Evolutionary conservation across 192 early-diverging fungal species (phyloP).

Genomic region (Coemansia sp.): DNA sequence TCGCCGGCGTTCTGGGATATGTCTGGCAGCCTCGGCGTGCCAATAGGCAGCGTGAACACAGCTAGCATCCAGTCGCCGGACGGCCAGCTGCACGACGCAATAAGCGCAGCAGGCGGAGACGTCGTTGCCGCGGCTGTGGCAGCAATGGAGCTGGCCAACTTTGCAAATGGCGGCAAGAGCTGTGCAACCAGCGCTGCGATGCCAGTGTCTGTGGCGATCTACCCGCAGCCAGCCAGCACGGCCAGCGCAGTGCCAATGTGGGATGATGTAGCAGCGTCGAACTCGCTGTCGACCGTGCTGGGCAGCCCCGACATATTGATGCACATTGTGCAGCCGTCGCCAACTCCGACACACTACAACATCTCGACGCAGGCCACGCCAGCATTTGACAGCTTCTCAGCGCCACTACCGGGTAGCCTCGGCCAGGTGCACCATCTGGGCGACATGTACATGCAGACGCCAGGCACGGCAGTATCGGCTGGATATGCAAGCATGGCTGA

Average conservation of each 20-base stretch:
- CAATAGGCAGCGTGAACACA: neutral
- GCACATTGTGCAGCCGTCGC: slow-evolving; percentile 44
- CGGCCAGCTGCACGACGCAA: neutral
- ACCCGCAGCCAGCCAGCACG: slow-evolving; percentile 18
- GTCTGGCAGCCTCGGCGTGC: slow-evolving; percentile 7
- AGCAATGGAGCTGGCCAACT: slow-evolving; percentile 10
- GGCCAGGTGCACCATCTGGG: neutral
- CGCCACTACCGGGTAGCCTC: neutral
- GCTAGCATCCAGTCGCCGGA: slow-evolving; percentile 4
- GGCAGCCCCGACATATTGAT: slow-evolving; percentile 37
- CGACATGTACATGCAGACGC: neutral
- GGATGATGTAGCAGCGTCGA: slow-evolving; percentile 20
- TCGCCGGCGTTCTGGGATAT: slow-evolving; percentile 38
- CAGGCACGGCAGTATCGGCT: neutral
- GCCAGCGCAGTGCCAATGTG: slow-evolving; percentile 9
- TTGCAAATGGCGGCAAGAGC: neutral
- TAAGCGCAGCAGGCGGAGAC: neutral
- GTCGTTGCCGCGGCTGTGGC: neutral
- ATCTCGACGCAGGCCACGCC: slow-evolving; percentile 37
- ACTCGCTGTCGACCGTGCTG: slow-evolving; percentile 30
- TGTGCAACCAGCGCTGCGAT: neutral
- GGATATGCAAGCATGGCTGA: slow-evolving; percentile 1
- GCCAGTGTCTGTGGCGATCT: slow-evolving; percentile 22
- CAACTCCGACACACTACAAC: slow-evolving; percentile 25
- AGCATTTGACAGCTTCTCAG: slow-evolving; percentile 22